Percentiles rank a stretch among this genome's conserved stretches.
These are phyloP conservation scores for Craterostigma plantagineum DNA, from an alignment of 257 asterid species.

Conservation along the genomic window DNA sequence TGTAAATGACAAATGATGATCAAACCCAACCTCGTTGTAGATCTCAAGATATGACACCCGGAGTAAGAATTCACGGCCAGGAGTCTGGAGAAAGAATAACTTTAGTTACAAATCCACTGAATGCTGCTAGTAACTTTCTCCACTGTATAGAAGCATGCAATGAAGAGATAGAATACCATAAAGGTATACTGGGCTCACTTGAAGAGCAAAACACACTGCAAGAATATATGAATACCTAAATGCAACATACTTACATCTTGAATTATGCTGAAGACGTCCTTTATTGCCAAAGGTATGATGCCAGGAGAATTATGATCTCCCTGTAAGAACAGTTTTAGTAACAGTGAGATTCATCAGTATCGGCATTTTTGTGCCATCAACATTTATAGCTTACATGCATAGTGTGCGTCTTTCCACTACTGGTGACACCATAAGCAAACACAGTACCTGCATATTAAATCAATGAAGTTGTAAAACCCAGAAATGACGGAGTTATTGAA, in stretches of 20 bases:
- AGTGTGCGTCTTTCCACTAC: conserved; percentile 99
- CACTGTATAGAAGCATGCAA: too few species aligned
- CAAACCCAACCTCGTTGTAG: conserved; percentile 80
- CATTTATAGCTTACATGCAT: conserved; percentile 99
- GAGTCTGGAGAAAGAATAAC: conserved; percentile 44
- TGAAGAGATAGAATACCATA: too few species aligned
- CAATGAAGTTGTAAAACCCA: neutral
- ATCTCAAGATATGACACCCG: conserved; percentile 93
- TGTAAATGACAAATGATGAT: neutral
- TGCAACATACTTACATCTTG: conserved; percentile 58
- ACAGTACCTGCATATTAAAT: conserved; percentile 63
- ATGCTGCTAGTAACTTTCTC: too few species aligned
- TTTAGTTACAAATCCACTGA: too few species aligned
- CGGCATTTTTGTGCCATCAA: too few species aligned
- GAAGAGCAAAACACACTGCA: too few species aligned
- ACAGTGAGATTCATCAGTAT: too few species aligned
- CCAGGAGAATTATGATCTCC: conserved; percentile 73
- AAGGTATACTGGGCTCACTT: too few species aligned
- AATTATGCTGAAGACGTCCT: conserved; percentile 75
- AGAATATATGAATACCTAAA: neutral
- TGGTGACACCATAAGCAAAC: conserved; percentile 99
- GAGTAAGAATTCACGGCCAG: conserved; percentile 87
- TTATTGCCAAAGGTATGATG: conserved; percentile 73
- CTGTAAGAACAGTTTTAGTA: conserved; percentile 11
- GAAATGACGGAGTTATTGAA: too few species aligned